phyloP scores from a whole-genome alignment of 2,329 filamentous ascomycete genomes.

The Biscogniauxia mediterranea region DNA sequence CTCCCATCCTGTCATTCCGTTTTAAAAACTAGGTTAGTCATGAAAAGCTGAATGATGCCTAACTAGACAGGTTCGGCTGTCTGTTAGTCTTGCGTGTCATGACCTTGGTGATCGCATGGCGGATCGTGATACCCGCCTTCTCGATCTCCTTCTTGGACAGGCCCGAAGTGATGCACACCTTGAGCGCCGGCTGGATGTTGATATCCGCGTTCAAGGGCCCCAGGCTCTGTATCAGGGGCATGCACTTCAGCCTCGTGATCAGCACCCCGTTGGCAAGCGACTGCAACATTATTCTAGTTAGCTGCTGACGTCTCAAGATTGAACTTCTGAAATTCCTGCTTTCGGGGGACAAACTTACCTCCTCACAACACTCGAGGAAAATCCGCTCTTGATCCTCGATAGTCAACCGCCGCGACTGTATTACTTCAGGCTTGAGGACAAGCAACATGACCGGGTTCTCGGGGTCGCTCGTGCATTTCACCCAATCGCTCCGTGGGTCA shows the following conservation, averaged over 20 bases:
- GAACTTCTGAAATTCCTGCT: not conserved
- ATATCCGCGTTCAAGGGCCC: slow-evolving; percentile 67
- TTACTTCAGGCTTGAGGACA: slow-evolving; percentile 77
- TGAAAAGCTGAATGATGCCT: slow-evolving; percentile 24
- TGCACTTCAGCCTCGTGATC: slow-evolving; percentile 80
- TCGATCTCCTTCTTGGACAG: slow-evolving; percentile 93
- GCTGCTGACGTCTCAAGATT: not conserved
- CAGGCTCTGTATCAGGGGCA: slow-evolving; percentile 63
- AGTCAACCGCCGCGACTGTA: slow-evolving; percentile 66
- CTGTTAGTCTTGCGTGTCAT: slow-evolving; percentile 64
- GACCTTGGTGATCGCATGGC: slow-evolving; percentile 92
- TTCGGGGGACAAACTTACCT: slow-evolving; percentile 58
- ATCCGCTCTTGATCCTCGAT: slow-evolving; percentile 79
- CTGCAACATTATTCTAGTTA: slow-evolving; percentile 42
- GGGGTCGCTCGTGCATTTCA: slow-evolving; percentile 72
- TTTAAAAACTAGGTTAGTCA: slow-evolving; percentile 6
- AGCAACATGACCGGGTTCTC: slow-evolving; percentile 90
- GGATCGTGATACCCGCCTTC: slow-evolving; percentile 82
- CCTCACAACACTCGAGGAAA: slow-evolving; percentile 90
- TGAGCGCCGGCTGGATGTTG: slow-evolving; percentile 76
- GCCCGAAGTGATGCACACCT: slow-evolving; percentile 85
- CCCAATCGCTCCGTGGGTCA: slow-evolving; percentile 92
- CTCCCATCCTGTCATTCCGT: slow-evolving; percentile 1
- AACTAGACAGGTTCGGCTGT: slow-evolving; percentile 40
- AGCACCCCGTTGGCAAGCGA: slow-evolving; percentile 83